phyloP scores from a whole-genome alignment of 768 basidiomycete genomes.

The Hericium alpestre region DNA sequence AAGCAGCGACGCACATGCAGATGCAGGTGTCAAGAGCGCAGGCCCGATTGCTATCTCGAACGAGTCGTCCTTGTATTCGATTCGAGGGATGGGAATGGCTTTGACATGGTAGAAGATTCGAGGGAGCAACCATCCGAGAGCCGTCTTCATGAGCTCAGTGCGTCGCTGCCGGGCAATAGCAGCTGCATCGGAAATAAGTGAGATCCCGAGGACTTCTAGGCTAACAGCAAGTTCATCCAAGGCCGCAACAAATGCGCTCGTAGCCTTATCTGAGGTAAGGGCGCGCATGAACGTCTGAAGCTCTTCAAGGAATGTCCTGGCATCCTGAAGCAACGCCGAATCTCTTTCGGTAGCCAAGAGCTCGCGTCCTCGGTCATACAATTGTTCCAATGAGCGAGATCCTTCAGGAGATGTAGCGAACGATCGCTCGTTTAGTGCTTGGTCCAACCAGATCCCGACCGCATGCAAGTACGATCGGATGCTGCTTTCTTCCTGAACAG shows the following conservation, averaged over 20 bases:
- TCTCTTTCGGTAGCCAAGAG: slow-evolving; percentile 4
- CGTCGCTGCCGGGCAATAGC: slow-evolving; percentile 4
- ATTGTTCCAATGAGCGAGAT: background rate
- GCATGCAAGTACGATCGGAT: background rate
- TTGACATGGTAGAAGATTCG: slow-evolving; percentile 14
- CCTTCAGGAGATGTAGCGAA: slow-evolving; percentile 12
- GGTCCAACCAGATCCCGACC: slow-evolving; percentile 14
- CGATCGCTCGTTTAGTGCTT: slow-evolving; percentile 10
- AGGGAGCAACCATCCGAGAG: slow-evolving; percentile 17
- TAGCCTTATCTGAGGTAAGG: slow-evolving; percentile 12
- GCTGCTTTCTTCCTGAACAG: background rate
- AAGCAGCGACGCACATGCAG: slow-evolving; percentile 13
- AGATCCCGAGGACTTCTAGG: background rate
- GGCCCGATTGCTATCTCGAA: slow-evolving; percentile 18
- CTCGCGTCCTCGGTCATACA: slow-evolving; percentile 12
- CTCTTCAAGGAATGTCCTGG: slow-evolving; percentile 10
- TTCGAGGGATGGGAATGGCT: slow-evolving; percentile 19
- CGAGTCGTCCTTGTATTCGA: slow-evolving; percentile 13
- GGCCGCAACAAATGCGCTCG: slow-evolving; percentile 9
- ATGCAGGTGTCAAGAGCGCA: slow-evolving; percentile 10
- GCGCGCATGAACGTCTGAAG: slow-evolving; percentile 9
- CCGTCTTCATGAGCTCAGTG: slow-evolving; percentile 6
- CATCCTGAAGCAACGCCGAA: slow-evolving; percentile 5
- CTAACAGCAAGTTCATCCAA: slow-evolving; percentile 6
- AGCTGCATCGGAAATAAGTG: background rate